Evolutionary conservation across 2,329 filamentous ascomycete species (phyloP), one percentile per base, ranked within the genome.

Genomic region (Hyphodiscus sp.): DNA sequence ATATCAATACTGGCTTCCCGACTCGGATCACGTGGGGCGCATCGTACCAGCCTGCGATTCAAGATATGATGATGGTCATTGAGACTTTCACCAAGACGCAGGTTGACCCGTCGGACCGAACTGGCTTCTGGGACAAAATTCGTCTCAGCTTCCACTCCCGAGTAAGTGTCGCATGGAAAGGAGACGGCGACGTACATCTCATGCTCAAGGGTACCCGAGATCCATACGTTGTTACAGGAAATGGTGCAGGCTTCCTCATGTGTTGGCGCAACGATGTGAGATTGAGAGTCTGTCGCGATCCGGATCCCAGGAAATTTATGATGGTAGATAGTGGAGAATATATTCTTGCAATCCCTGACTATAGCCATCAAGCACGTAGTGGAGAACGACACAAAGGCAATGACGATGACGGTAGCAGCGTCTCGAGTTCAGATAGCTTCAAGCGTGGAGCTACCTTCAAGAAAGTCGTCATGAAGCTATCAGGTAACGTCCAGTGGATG

Each of bases 61-160:
- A 99, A 69, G 95, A 99, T 67, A 96, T 97, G 87, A 99, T 99
- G 94, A 96, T 97, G 81, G 91, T 91, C 23, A 88, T 99, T 57
- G 94, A 99, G 71, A 92, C 89, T 2, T 97, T 99, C 68, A 96
- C 92, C 0, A 99, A 99, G 68, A 90, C 92, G 8, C 91, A 92
- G 58, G 78, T 96, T 26, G 95, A 99, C 68, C 87, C 89, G 1
- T 97, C 94, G 0, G 95, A 99, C 60, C 81, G 87, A 52, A 90
- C 95, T 46, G 94, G 94, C 2, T 99, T 99, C 74, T 99, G 94
- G 94, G 94, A 99, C 72, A 99, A 99, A 76, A 91, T 99, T 49
- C 81, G 94, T 51, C 78, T 99, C 41, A 91, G 86, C 63, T 95
- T 96, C 69, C 94, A 99, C 70, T 97, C 95, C 1, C 83, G 90